Evolutionary conservation across 1,284 basidiomycete species (phyloP).

Genomic region (Irpex sp.): DNA sequence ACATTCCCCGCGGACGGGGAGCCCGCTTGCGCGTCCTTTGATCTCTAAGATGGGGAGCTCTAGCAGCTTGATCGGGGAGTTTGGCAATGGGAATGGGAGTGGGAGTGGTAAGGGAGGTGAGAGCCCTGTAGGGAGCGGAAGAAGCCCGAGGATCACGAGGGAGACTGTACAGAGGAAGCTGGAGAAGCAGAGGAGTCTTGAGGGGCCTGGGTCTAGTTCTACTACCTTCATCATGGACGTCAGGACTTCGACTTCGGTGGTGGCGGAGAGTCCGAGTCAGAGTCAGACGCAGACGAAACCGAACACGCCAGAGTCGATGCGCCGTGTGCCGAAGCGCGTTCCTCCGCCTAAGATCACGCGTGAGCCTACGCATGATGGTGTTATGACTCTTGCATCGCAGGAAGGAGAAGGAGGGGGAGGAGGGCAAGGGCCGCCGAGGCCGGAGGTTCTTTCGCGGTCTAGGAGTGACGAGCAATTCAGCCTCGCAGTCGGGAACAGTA

Average conservation of each 20-base stretch:
- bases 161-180: constrained; percentile 52
- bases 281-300: background rate
- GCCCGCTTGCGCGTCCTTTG: constrained; percentile 12
- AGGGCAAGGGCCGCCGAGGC: constrained; percentile 32
- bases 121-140: constrained; percentile 7
- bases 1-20: constrained; percentile 11
- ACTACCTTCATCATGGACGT: background rate
- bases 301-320: background rate
- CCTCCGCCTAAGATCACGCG: constrained; percentile 19
- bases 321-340: constrained; percentile 1
- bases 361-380: constrained; percentile 31
- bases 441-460: constrained; percentile 23
- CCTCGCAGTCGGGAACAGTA: constrained; percentile 1
- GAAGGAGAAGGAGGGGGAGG: constrained; percentile 14
- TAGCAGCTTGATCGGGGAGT: background rate
- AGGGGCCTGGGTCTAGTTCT: constrained; percentile 29
- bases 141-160: constrained; percentile 10
- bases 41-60: constrained; percentile 1
- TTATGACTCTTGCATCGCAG: constrained; percentile 22
- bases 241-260: too few relatives aligned
- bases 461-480: constrained; percentile 17
- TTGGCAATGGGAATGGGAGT: too few relatives aligned
- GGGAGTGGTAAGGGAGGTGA: background rate
- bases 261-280: too few relatives aligned
- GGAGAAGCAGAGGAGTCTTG: constrained; percentile 39